Evolutionary conservation across 495 filamentous ascomycete genomes (phyloP), one percentile per base, ranked within the genome.

Genomic region (Staphylotrichum tortipilum): DNA sequence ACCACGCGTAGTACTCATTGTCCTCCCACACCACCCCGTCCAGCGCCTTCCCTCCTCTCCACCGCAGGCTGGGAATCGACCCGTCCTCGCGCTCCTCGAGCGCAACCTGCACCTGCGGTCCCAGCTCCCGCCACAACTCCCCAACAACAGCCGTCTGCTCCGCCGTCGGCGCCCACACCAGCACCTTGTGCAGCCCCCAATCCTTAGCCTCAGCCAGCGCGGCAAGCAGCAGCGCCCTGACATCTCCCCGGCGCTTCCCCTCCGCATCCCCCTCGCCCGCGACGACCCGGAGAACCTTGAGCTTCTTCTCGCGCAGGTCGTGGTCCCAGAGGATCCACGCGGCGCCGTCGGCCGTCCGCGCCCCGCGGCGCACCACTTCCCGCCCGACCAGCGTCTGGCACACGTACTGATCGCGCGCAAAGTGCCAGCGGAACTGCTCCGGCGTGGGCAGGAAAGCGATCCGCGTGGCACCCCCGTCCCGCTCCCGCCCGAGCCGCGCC

Each of bases 281-380:
- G 0, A 52, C 19, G 30, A 50, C 35, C 18, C 54, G 35, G 26
- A 53, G 26, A 3, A 57, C 17, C 44, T 53, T 57, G 10, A 57
- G 26, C 54, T 57, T 57, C 18, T 57, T 57, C 33, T 57, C 50
- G 11, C 54, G 49, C 50, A 57, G 29, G 38, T 57, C 54, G 38
- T 57, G 54, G 22, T 57, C 54, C 54, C 54, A 57, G n/a, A 35
- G 41, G 24, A 57, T 19, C 50, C 54, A 52, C 14, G 14, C 26
- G 4, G 23, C 4, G 9, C 49, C 48, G 17, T 34, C 44, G 22
- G 9, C 47, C 10, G 43, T 55, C 31, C 39, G 38, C 17, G 54
- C 54, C 34, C 54, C 54, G 34, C 54, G 50, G 18, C 44, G 7
- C 15, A 37, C 18, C 3, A 56, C 49, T 31, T 53, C 45, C 7